Evolutionary conservation across 306 rosid species (phyloP).

Genomic region (Betula pendula): DNA sequence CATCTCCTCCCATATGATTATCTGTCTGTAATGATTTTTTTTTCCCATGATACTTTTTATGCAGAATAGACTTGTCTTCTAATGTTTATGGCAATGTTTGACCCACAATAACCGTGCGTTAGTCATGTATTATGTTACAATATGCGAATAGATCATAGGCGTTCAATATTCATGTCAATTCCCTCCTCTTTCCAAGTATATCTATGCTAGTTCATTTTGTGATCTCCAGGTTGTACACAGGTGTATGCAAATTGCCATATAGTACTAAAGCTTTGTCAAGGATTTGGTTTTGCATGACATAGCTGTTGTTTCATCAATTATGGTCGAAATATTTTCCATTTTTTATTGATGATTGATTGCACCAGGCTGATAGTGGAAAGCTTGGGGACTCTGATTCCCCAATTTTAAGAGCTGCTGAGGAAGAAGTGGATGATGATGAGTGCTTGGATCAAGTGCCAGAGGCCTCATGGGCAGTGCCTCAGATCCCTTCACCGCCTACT

Average conservation of each 20-base stretch:
- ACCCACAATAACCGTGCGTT: too few species aligned
- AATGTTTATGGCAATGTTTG: too few species aligned
- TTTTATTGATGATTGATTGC: slow-evolving; percentile 23
- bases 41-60: background rate
- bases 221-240: too few species aligned
- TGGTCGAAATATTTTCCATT: slow-evolving; percentile 14
- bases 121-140: too few species aligned
- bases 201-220: too few species aligned
- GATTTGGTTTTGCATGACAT: background rate
- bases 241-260: too few species aligned
- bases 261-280: background rate
- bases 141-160: too few species aligned
- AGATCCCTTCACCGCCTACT: slow-evolving; percentile 86
- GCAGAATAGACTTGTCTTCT: background rate
- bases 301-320: background rate
- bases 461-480: slow-evolving; percentile 77
- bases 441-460: slow-evolving; percentile 62
- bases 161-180: too few species aligned
- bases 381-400: slow-evolving; percentile 72
- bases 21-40: background rate
- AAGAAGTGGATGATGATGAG: slow-evolving; percentile 55
- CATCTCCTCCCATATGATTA: background rate
- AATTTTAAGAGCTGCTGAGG: slow-evolving; percentile 48
- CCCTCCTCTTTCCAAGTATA: too few species aligned
- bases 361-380: slow-evolving; percentile 76